A percentile compares a stretch with the other conserved stretches of the same genome.
Conservation (phyloP, 2,329 filamentous ascomycete species). For the Golovinomyces cichoracearum region DNA sequence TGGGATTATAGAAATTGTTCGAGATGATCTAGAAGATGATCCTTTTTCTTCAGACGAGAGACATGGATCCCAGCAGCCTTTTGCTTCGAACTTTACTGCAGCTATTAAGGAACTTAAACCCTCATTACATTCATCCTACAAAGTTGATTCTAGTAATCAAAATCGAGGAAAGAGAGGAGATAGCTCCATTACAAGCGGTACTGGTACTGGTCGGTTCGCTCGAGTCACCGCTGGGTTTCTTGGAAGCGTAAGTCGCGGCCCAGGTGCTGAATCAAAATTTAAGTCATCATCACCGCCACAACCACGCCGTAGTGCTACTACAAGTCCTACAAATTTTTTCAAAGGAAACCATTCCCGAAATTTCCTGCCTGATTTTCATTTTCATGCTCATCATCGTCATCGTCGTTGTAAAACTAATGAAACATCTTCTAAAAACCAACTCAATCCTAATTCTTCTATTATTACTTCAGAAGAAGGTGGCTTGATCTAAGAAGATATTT, state of each 20-base stretch:
- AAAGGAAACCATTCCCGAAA: not conserved
- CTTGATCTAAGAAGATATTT: no score
- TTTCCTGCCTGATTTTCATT: not conserved
- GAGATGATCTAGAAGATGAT: conserved; percentile 28
- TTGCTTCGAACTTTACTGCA: not conserved
- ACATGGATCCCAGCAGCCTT: not conserved
- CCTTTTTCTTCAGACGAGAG: not conserved
- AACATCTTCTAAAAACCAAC: no score
- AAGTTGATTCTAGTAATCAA: not conserved
- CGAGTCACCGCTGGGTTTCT: not conserved
- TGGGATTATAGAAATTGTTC: conserved; percentile 38
- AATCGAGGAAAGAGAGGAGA: not conserved
- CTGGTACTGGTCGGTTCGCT: not conserved
- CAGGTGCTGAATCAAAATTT: conserved; percentile 20
- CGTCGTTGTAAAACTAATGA: not conserved
- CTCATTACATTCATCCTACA: not conserved
- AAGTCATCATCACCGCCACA: conserved; percentile 11
- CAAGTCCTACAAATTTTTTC: not conserved
- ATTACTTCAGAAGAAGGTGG: no score
- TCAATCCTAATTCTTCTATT: no score
- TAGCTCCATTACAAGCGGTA: not conserved
- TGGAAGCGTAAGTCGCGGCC: not conserved
- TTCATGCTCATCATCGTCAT: not conserved
- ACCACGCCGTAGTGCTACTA: not conserved
- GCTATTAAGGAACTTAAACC: not conserved